Conservation (phyloP, 768 basidiomycete species). For the Lyophyllum decastes region DNA sequence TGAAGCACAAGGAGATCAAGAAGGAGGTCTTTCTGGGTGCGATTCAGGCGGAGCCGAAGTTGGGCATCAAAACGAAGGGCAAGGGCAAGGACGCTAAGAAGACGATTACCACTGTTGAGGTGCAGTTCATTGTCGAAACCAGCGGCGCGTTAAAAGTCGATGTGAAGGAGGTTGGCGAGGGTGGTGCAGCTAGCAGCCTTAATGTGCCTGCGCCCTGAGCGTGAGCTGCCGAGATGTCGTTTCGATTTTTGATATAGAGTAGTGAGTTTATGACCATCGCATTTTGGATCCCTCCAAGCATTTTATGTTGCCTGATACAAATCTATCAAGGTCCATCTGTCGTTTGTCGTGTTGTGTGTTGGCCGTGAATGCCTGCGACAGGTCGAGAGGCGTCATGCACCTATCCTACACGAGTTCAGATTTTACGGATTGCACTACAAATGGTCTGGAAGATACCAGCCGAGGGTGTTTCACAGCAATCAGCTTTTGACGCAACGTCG, state of each 20-base stretch:
- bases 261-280: neutral
- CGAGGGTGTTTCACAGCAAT: too few relatives aligned
- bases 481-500: too few relatives aligned
- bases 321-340: too few relatives aligned
- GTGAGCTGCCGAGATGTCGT: neutral
- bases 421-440: too few relatives aligned
- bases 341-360: too few relatives aligned
- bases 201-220: constrained; percentile 8
- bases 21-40: constrained; percentile 56
- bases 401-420: too few relatives aligned
- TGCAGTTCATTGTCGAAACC: constrained; percentile 37
- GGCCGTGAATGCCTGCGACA: too few relatives aligned
- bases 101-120: constrained; percentile 53
- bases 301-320: neutral
- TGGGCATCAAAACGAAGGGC: constrained; percentile 41
- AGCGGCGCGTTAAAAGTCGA: constrained; percentile 39
- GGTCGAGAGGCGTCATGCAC: too few relatives aligned
- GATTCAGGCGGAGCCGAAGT: constrained; percentile 39
- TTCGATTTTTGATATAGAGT: neutral
- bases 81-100: constrained; percentile 43
- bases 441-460: too few relatives aligned
- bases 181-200: constrained; percentile 10
- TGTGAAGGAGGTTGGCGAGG: constrained; percentile 37
- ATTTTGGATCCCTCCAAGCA: neutral
- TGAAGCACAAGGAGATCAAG: constrained; percentile 59